Conservation (phyloP, 441 rosid species). For the Flueggea neowawraea region DNA sequence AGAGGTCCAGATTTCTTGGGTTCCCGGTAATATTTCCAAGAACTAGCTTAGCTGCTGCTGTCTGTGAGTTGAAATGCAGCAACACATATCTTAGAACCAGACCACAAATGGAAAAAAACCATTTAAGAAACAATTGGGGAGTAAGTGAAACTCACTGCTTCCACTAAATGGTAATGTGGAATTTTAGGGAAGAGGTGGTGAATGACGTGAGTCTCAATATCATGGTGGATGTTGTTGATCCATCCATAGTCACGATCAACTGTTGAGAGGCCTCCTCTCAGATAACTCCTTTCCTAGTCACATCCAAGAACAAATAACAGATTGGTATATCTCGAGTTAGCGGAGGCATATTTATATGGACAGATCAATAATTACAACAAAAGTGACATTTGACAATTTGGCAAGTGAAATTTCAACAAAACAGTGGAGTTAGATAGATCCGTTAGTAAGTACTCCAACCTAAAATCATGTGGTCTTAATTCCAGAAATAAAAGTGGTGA, state of each 20-base stretch:
- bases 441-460: too few relatives aligned
- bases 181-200: slow-evolving; percentile 67
- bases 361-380: too few relatives aligned
- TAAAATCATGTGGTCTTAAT: too few relatives aligned
- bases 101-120: not conserved
- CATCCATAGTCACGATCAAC: slow-evolving; percentile 54
- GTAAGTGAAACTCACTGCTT: slow-evolving; percentile 32
- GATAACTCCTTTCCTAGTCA: slow-evolving; percentile 47
- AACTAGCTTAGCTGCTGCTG: slow-evolving; percentile 74
- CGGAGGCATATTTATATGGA: too few relatives aligned
- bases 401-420: too few relatives aligned
- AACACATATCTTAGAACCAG: not conserved
- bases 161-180: slow-evolving; percentile 55
- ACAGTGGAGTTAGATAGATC: too few relatives aligned
- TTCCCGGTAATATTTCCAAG: slow-evolving; percentile 76
- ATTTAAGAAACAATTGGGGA: too few relatives aligned
- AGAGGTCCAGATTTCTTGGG: slow-evolving; percentile 76
- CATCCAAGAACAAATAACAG: too few relatives aligned
- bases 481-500: too few relatives aligned
- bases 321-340: too few relatives aligned
- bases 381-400: too few relatives aligned
- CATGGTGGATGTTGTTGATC: slow-evolving; percentile 57
- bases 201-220: slow-evolving; percentile 58
- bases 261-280: slow-evolving; percentile 57
- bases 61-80: slow-evolving; percentile 27